Evolutionary conservation across 2,329 filamentous ascomycete species (phyloP).

Genomic region (Salinomyces thailandicus): DNA sequence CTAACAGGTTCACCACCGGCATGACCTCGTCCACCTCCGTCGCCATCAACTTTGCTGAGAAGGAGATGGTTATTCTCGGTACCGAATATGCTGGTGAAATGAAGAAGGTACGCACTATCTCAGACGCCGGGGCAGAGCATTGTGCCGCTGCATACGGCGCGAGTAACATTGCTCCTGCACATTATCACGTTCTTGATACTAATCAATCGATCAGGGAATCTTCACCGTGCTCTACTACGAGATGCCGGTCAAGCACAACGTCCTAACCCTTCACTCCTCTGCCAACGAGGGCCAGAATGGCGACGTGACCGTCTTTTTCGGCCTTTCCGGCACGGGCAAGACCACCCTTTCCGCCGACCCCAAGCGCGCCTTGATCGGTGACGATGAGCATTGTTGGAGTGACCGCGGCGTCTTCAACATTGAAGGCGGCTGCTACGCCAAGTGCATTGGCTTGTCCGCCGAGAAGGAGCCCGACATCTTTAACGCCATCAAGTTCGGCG

Average conservation of each 20-base stretch:
- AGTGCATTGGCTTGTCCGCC: constrained; percentile 91
- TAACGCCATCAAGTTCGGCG: constrained; percentile 90
- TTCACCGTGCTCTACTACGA: constrained; percentile 99
- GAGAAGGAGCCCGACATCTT: constrained; percentile 99
- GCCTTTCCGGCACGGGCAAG: constrained; percentile 96
- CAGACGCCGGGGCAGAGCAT: too few relatives aligned
- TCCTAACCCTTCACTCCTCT: constrained; percentile 94
- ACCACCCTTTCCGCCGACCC: constrained; percentile 95
- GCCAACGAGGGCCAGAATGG: constrained; percentile 92
- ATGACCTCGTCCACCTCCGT: constrained; percentile 99
- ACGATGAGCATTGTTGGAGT: constrained; percentile 99
- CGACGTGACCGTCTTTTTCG: constrained; percentile 98
- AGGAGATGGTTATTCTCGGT: constrained; percentile 99
- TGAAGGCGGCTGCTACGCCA: constrained; percentile 98
- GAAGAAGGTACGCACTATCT: too few relatives aligned
- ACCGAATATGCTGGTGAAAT: constrained; percentile 80
- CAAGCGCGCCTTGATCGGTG: constrained; percentile 90
- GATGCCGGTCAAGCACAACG: constrained; percentile 99
- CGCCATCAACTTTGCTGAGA: constrained; percentile 96
- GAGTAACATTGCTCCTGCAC: neutral
- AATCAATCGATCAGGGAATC: constrained; percentile 47
- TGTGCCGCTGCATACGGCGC: too few relatives aligned
- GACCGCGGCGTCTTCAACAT: constrained; percentile 98
- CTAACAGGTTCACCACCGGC: constrained; percentile 93
- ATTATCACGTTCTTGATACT: constrained; percentile 1